phyloP scores from a whole-genome alignment of 176 grass and related monocot species.

The Cocos nucifera region DNA sequence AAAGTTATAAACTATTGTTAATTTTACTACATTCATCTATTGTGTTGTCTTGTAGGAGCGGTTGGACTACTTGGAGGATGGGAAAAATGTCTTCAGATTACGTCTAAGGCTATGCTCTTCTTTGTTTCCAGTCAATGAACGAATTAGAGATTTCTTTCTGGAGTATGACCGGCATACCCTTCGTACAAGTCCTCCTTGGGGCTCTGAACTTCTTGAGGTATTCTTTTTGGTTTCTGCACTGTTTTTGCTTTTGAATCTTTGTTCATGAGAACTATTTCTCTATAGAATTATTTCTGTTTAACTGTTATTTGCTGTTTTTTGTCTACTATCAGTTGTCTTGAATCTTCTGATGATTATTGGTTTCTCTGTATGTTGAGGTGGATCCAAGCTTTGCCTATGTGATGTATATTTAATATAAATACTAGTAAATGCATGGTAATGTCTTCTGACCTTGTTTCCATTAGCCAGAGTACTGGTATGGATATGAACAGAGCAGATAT shows the following conservation, averaged over 20 bases:
- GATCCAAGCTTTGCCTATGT: no score
- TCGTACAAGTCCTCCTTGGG: slow-evolving; percentile 96
- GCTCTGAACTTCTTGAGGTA: slow-evolving; percentile 99
- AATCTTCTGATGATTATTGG: no score
- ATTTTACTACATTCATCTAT: background rate
- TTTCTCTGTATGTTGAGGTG: no score
- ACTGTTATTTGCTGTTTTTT: background rate
- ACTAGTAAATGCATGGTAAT: no score
- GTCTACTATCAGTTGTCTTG: no score
- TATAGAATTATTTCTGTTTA: no score
- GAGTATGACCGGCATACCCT: slow-evolving; percentile 98
- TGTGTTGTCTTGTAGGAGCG: slow-evolving; percentile 52
- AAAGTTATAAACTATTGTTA: no score
- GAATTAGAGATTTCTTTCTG: slow-evolving; percentile 87
- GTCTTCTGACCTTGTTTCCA: no score
- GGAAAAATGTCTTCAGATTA: slow-evolving; percentile 82
- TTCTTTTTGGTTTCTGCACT: slow-evolving; percentile 12
- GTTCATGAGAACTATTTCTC: no score
- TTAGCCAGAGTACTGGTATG: no score
- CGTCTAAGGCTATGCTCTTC: slow-evolving; percentile 88
- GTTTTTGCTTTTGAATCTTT: slow-evolving; percentile 8
- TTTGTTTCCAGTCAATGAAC: slow-evolving; percentile 87
- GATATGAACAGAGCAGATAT: no score
- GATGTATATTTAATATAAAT: no score
- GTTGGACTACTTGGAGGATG: slow-evolving; percentile 92